Base-by-base conservation (phyloP, 2,329 filamentous ascomycete genomes). In the Cladorrhinum sp. region DNA sequence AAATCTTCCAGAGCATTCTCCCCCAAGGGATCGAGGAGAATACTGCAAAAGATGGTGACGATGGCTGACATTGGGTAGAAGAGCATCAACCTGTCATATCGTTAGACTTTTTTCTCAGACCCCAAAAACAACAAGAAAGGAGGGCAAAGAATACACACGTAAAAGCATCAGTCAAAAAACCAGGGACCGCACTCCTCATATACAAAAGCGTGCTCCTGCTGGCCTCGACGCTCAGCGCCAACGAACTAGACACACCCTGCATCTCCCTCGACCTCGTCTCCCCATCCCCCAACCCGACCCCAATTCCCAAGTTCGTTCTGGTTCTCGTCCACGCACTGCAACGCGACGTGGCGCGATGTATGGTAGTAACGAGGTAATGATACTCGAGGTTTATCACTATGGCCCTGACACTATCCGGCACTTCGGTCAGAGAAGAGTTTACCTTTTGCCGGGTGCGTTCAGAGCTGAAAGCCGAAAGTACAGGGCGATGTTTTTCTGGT, bases 21-120 rank as follows among this genome's bases (percentile, higher is more conserved):
- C 24, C 79, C 71, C 0, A 77, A 70, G 0, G 83, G 83, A 27
- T 80, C 74, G 22, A 76, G 71, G 0, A 86, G 70, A 27, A 85
- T 77, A 61, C 80, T 82, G 71, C 79, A 82, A 65, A 85, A 86
- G 0, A 86, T 73, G 1, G 76, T 77, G 57, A 85, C 72, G 13
- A 83, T 72, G 1, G 83, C 82, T 0, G 80, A 79, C 58, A 83
- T 78, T 1, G 83, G 82, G 58, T 85, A 85, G 65, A 83, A 85
- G 2, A 83, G 73, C 2, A 84, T 69, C n/a, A 78, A 70, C 81
- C 83, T 85, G 50, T 22, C 22, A 56, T 23, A 32, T 59, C 66
- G 68, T 64, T 61, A 49, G 38, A 70, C 49, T 6, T 16, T 45
- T 20, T 45, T 45, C 13, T 45, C 13, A 29, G n/a, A n/a, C n/a